Percentiles rank a stretch among this genome's conserved stretches.
Conservation (phyloP, 768 basidiomycete species). For the Harrya chromipes region DNA sequence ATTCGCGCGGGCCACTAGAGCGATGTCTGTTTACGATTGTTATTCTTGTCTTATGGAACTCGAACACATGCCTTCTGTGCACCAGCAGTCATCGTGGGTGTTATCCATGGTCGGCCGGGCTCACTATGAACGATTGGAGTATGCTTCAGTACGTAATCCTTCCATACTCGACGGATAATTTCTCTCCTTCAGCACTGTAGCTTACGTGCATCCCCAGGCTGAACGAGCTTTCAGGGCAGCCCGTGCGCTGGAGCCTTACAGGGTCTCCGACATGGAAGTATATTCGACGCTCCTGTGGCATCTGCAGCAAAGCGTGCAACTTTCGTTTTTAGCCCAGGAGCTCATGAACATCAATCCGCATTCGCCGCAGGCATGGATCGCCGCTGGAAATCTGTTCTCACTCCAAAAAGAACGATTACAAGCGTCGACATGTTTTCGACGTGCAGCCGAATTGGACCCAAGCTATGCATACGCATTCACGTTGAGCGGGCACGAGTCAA, state of each 20-base stretch:
- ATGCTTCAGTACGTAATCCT: constrained; percentile 67
- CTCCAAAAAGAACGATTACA: constrained; percentile 91
- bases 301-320: constrained; percentile 73
- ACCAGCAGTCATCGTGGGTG: constrained; percentile 75
- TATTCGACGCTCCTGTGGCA: constrained; percentile 98
- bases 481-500: constrained; percentile 93
- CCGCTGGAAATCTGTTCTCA: constrained; percentile 93
- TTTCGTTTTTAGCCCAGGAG: constrained; percentile 93
- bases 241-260: constrained; percentile 84
- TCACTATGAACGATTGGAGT: constrained; percentile 88
- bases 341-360: constrained; percentile 81
- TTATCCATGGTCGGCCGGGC: constrained; percentile 82
- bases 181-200: constrained; percentile 13
- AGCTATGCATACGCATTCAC: constrained; percentile 95
- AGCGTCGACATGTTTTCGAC: constrained; percentile 90
- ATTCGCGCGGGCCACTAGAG: constrained; percentile 78
- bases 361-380: constrained; percentile 91
- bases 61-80: constrained; percentile 67
- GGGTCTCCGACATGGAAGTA: constrained; percentile 90
- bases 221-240: constrained; percentile 85
- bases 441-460: constrained; percentile 87
- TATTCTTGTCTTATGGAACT: constrained; percentile 71
- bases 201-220: constrained; percentile 52
- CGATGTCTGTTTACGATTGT: constrained; percentile 74
- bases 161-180: constrained; percentile 7